Evolutionary conservation across 192 early-diverging fungal genomes (phyloP), one percentile per base, ranked within the genome.

Genomic region (Coemansia javaensis): DNA sequence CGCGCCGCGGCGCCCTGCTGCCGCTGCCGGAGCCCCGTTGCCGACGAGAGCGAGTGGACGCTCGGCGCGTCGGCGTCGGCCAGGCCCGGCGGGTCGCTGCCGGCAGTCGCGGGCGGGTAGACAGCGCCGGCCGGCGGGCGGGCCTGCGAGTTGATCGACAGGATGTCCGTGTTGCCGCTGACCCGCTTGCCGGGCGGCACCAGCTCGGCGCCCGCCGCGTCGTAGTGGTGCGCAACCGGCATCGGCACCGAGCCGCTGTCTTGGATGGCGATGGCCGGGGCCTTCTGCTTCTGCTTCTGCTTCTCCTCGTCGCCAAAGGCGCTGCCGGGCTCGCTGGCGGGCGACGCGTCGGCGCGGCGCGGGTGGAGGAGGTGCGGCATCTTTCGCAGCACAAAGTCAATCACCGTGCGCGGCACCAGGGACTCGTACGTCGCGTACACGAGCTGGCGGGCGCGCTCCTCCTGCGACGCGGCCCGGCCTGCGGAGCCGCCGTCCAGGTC

Each of bases 371-470:
- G 41, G 32, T 53, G 59, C 44, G 69, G 69, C n/a, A 73, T 24
- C 50, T 62, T 69, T 14, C 18, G 48, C 46, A 71, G 30, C 0
- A 71, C 51, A 38, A 59, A 71, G 48, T 71, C 68, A 18, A 71
- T 63, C 12, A 64, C 34, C 17, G 22, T 40, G 32, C 38, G 47
- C 5, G 69, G 69, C 11, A 65, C 57, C 39, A 73, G 50, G 44
- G 69, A 53, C 16, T 62, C 69, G 45, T 65, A 73, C 21, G 54
- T 44, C 1, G 62, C 57, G 24, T 73, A 73, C 37, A 73, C 27
- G 38, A 45, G 38, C 18, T 49, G 46, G 23, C 69, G 57, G 17
- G 38, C 32, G 17, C 51, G 49, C 33, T 34, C 41, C 14, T 71
- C 68, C 3, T 60, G 37, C 22, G 48, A 33, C 20, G 39, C 25